Percentiles rank a stretch among this genome's conserved stretches.
Conservation (phyloP, 495 filamentous ascomycete species). For the Penicillium pancosmium region DNA sequence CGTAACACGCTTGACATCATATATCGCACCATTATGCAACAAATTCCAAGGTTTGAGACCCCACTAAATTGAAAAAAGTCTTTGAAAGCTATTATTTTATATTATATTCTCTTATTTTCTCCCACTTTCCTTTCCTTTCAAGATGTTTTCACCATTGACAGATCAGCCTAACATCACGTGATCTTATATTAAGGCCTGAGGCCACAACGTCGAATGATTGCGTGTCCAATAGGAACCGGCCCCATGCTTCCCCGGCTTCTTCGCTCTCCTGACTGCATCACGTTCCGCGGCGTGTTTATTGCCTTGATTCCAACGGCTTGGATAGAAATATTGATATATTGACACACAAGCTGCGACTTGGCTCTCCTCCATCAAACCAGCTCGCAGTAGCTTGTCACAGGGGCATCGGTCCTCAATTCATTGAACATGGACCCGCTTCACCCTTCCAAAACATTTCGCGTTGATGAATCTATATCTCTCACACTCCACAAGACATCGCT, state of each 20-base stretch:
- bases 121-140: too few relatives aligned
- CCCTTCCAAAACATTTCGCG: neutral
- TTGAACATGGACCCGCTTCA: neutral
- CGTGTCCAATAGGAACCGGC: too few relatives aligned
- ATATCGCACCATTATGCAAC: too few relatives aligned
- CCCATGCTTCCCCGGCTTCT: neutral
- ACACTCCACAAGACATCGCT: neutral
- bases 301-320: neutral
- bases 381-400: neutral
- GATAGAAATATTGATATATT: neutral
- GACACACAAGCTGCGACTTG: neutral
- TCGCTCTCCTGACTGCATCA: conserved; percentile 1
- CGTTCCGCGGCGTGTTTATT: neutral
- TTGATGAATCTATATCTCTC: neutral
- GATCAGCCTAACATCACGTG: too few relatives aligned
- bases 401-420: neutral
- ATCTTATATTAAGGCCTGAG: too few relatives aligned
- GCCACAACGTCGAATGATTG: neutral
- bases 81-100: too few relatives aligned
- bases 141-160: too few relatives aligned
- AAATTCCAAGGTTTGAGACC: too few relatives aligned
- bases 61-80: too few relatives aligned
- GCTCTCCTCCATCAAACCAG: neutral
- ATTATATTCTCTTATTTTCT: too few relatives aligned
- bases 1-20: too few relatives aligned